Evolutionary conservation across 495 filamentous ascomycete species (phyloP), one percentile per base, ranked within the genome.

Genomic region (Thermothielavioides terrestris): DNA sequence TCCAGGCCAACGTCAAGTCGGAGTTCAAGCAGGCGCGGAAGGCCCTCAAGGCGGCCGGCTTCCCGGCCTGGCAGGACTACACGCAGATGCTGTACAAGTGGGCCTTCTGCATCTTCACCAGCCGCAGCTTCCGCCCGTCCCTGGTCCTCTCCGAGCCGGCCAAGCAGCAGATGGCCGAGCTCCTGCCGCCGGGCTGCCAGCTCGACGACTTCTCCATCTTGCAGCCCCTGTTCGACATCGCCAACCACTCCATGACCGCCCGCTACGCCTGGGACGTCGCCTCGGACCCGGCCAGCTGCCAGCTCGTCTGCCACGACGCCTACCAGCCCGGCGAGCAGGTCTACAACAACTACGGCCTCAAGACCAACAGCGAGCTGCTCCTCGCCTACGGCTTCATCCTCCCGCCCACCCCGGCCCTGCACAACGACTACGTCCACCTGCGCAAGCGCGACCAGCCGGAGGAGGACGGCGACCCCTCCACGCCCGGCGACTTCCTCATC

Each of bases 281-380:
- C 15, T 59, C 60, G 1, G 58, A 64, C 27, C 56, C 57, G 4
- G 46, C 43, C 6, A 44, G 53, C 5, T 67, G 69, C 45, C 65
- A 63, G 44, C 52, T 70, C 21, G 37, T 60, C 32, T 61, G 60
- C 40, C 27, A 34, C 25, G 55, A 65, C 38, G n/a, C 15, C 11
- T 67, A 65, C 42, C n/a, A 21, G 8, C 58, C 64, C 0, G 67
- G 66, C 15, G 38, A 57, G 8, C 69, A 73, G 46, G 66, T 79
- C 17, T 79, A 63, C 62, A 79, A 79, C 56, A 76, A 73, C 57
- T 79, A 79, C 55, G 75, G 74, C 26, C 57, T 62, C 53, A 79
- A 77, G 57, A 74, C 71, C 2, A 77, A 77, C 49, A 70, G 60
- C 50, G 76, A 78, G 63, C 54, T 79, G 35, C 68, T 79, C 25